A percentile compares a stretch with the other conserved stretches of the same genome.
Evolutionary conservation across 2,329 filamentous ascomycete species (phyloP).

Genomic region (Xylariaceae sp.): DNA sequence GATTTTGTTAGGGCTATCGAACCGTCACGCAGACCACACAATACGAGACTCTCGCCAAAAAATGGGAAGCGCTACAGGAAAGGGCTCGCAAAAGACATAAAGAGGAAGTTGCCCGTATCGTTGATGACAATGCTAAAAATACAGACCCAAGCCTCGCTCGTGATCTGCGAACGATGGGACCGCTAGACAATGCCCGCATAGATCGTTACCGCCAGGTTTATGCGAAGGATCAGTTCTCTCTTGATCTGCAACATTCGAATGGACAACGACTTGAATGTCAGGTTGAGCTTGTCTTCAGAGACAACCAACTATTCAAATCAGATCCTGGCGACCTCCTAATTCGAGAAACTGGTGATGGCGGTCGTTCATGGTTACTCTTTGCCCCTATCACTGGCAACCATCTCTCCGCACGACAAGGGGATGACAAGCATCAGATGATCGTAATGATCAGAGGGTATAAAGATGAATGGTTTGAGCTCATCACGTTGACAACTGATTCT

Average conservation of each 20-base stretch:
- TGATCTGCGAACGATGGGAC: conserved; percentile 73
- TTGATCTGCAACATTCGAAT: conserved; percentile 82
- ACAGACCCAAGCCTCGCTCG: conserved; percentile 80
- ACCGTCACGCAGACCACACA: conserved; percentile 51
- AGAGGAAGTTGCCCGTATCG: conserved; percentile 69
- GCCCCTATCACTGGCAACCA: conserved; percentile 74
- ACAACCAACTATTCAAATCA: conserved; percentile 66
- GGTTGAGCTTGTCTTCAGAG: conserved; percentile 81
- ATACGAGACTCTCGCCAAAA: conserved; percentile 56
- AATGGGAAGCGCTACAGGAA: conserved; percentile 71
- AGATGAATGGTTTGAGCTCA: conserved; percentile 78
- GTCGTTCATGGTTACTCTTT: conserved; percentile 79
- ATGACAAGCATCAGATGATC: conserved; percentile 68
- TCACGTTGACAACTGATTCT: conserved; percentile 73
- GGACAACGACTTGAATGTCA: conserved; percentile 87
- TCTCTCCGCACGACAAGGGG: conserved; percentile 78
- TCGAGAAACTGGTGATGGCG: conserved; percentile 77
- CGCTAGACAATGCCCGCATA: conserved; percentile 67
- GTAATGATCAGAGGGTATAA: conserved; percentile 80
- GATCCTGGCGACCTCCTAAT: conserved; percentile 84
- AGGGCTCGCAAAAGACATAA: conserved; percentile 72
- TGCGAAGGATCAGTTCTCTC: conserved; percentile 84
- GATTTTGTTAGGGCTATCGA: conserved; percentile 53
- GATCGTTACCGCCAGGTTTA: conserved; percentile 78
- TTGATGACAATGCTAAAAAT: conserved; percentile 81